Base-by-base conservation (phyloP, 140 eudicot species). In the Bidens hawaiensis region DNA sequence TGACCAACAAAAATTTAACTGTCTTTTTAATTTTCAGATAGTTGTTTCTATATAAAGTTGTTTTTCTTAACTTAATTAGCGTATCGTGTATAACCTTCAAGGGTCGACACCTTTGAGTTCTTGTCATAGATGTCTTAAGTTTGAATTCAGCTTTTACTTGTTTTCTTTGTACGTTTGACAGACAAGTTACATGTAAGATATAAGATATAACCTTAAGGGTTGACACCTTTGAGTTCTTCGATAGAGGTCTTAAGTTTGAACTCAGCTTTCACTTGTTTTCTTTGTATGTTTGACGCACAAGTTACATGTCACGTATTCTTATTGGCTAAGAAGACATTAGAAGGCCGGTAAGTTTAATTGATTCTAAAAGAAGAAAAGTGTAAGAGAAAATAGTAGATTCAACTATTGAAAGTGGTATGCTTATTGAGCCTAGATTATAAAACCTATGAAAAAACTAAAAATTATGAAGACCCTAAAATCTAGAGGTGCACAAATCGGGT, bases 1-100 rank as follows among this genome's bases (percentile, higher is more conserved):
- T 67, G 45, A 67, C 65, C 54, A 67, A 41, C 73, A 26, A 28
- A 4, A 16, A 52, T 38, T 36, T 28, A 24, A 15, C 0, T 10
- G 9, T 10, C 10, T 4, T 51, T 27, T 30, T 18, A 2, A 14
- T 26, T 27, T 15, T 27, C n/a, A 27, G 15, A n/a, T 31, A 38
- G 43, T 38, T 38, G n/a, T n/a, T n/a, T 5, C 0, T 52, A 5
- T 22, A 1, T 25, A 6, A 13, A 26, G 19, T 33, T 50, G 59
- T 52, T 51, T 12, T 5, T 24, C 13, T 17, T 0, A 0, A 46
- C 7, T 42, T 46, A 6, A 46, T 46, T 46, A 0, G 2, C 6
- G 9, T 7, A 0, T 1, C 3, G 17, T n/a, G n/a, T 2, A 7
- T 34, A 11, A 38, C 45, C 45, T 38, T 38, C n/a, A 38, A 38